Percentiles rank a stretch among this genome's conserved stretches.
Conservation (phyloP, 257 asterid genomes). For the Knoxia roxburghii region DNA sequence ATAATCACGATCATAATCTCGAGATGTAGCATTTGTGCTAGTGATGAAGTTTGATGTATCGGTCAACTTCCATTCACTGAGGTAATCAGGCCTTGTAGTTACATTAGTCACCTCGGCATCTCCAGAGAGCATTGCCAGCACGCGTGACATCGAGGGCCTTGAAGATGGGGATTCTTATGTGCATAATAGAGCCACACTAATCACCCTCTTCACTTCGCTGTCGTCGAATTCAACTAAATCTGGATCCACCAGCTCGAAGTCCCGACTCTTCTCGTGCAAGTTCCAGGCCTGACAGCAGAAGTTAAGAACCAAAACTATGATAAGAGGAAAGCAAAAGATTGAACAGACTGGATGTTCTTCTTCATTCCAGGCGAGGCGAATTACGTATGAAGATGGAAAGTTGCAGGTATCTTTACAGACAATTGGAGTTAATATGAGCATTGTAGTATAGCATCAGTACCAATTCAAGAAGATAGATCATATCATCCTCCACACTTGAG, state of each 20-base stretch:
- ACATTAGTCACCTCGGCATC: slow-evolving; percentile 8
- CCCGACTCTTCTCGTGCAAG: slow-evolving; percentile 10
- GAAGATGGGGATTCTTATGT: slow-evolving; percentile 16
- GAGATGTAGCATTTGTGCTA: not conserved
- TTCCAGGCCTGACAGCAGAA: slow-evolving; percentile 13
- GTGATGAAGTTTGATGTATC: slow-evolving; percentile 12
- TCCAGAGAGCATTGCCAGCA: slow-evolving; percentile 19
- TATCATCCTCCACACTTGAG: slow-evolving; percentile 15
- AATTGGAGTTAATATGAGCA: no score
- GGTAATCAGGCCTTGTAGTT: slow-evolving; percentile 19
- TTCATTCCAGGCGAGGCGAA: no score
- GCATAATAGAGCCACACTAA: slow-evolving; percentile 18
- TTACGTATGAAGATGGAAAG: not conserved
- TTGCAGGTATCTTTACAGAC: no score
- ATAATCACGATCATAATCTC: not conserved
- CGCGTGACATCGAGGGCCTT: slow-evolving; percentile 22
- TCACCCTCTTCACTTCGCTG: slow-evolving; percentile 13
- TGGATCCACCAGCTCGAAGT: slow-evolving; percentile 4
- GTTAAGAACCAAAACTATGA: not conserved
- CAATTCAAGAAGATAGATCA: slow-evolving; percentile 28
- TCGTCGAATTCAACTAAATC: slow-evolving; percentile 5
- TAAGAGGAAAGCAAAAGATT: not conserved
- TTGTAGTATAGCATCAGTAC: slow-evolving; percentile 5
- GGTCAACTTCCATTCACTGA: slow-evolving; percentile 17
- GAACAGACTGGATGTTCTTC: no score